A percentile compares a stretch with the other conserved stretches of the same genome.
phyloP scores from a whole-genome alignment of 805 yeast species.

The Wilhelminamyces savonicus region DNA sequence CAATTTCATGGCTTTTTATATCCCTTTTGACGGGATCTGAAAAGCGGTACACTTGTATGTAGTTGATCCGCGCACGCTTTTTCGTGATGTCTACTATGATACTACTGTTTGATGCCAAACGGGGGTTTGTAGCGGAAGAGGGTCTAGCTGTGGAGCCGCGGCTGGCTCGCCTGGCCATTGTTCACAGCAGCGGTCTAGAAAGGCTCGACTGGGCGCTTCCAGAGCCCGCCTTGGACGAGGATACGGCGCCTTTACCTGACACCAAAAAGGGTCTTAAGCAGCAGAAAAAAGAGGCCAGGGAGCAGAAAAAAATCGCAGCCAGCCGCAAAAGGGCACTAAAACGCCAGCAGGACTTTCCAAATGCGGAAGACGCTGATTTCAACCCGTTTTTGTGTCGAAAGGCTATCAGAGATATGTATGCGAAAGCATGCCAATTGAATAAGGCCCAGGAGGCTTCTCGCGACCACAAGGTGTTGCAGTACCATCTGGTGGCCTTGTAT shows the following conservation, averaged over 20 bases:
- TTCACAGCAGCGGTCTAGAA: no score
- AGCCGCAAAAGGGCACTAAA: constrained; percentile 5
- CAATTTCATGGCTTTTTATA: no score
- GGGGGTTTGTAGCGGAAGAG: no score
- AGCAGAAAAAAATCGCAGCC: constrained; percentile 10
- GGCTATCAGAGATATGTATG: constrained; percentile 6
- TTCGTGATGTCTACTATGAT: no score
- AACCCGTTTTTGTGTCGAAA: not conserved
- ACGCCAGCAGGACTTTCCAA: constrained; percentile 3
- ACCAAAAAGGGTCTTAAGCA: no score
- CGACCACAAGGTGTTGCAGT: constrained; percentile 36
- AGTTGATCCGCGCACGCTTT: no score
- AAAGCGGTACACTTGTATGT: not conserved
- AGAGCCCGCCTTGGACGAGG: no score
- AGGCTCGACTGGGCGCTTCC: no score
- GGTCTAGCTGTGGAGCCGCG: no score
- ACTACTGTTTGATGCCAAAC: no score
- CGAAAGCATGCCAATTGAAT: constrained; percentile 1
- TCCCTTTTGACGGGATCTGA: not conserved
- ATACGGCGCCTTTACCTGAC: no score
- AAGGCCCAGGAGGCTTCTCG: constrained; percentile 1
- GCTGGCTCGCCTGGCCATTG: no score
- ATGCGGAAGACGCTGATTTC: constrained; percentile 1
- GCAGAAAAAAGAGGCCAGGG: constrained; percentile 15
- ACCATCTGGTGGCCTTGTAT: constrained; percentile 52